phyloP scores from a whole-genome alignment of 352 stramenopile genomes.

The Pythium grandisporangium region DNA sequence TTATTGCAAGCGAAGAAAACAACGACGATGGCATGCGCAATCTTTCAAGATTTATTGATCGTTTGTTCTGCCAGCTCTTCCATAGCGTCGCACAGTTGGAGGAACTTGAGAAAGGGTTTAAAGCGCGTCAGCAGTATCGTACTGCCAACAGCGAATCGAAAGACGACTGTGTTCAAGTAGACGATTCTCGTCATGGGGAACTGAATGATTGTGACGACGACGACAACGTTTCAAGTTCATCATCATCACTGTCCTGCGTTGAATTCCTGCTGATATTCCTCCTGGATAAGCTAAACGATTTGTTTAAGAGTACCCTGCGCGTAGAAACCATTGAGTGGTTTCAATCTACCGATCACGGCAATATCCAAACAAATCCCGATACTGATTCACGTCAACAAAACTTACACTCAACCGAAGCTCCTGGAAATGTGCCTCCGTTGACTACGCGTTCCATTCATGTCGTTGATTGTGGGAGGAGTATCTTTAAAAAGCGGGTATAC shows the following conservation, averaged over 20 bases:
- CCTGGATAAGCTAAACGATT: conserved; percentile 47
- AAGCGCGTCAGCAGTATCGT: not conserved
- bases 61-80: conserved; percentile 80
- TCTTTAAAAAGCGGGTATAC: conserved; percentile 78
- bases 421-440: too few relatives aligned
- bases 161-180: not conserved
- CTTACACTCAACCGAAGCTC: too few relatives aligned
- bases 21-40: conserved; percentile 71
- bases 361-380: too few relatives aligned
- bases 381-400: too few relatives aligned
- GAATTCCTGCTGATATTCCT: conserved; percentile 60
- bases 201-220: not conserved
- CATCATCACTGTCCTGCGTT: conserved; percentile 30
- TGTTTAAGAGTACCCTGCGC: conserved; percentile 55
- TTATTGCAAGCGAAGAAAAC: conserved; percentile 51
- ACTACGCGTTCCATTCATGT: conserved; percentile 21
- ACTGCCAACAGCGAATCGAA: too few relatives aligned
- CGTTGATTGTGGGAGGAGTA: conserved; percentile 50
- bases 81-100: conserved; percentile 69
- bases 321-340: conserved; percentile 38
- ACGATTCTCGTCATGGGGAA: conserved; percentile 1
- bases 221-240: conserved; percentile 4
- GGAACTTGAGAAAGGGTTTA: conserved; percentile 46
- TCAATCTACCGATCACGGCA: too few relatives aligned
- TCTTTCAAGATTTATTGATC: conserved; percentile 74